Evolutionary conservation across 2,329 filamentous ascomycete genomes (phyloP), one percentile per base, ranked within the genome.

Genomic region (Ceratocystiopsis sp.): DNA sequence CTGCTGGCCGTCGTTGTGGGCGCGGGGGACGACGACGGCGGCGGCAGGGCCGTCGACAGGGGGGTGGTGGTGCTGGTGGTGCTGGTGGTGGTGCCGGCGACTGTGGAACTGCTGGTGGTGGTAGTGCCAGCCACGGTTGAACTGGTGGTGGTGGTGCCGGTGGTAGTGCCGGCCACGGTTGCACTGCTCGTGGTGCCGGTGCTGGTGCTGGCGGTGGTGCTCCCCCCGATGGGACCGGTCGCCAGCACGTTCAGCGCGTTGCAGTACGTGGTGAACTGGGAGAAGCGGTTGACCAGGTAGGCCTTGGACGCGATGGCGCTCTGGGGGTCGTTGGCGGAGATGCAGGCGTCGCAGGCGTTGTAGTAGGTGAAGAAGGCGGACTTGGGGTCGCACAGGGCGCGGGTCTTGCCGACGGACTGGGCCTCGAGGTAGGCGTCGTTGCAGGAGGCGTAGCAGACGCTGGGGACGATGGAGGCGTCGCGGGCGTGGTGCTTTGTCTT

Each of bases 391-490:
- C 76, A 80, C 1, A 79, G 63, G 0, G 38, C 49, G 0, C 59
- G 46, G 0, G 53, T 55, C 52, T 74, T 73, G 21, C 76, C 76
- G 2, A 60, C 48, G 0, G 46, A 49, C 44, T 70, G 60, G 0
- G 61, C 71, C 49, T 71, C 67, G 3, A 64, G 37, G 33, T 55
- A 62, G 15, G 64, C 65, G 29, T 64, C 60, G 48, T 76, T 68
- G 55, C 78, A 82, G 0, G 52, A 38, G 5, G 57, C 58, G 48
- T 56, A 79, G 55, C 78, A 82, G 4, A 60, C 38, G 0, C 62
- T 42, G 0, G 74, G 73, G 0, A 61, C 37, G 1, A 60, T 53
- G 0, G 59, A 59, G 2, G 49, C 50, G 34, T 59, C 65, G 33
- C 67, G 63, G 25, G 7, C 5, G 25, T 29, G 25, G 25, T 29